phyloP scores from a whole-genome alignment of 805 yeast species.

The Scheffersomyces stipitis region DNA sequence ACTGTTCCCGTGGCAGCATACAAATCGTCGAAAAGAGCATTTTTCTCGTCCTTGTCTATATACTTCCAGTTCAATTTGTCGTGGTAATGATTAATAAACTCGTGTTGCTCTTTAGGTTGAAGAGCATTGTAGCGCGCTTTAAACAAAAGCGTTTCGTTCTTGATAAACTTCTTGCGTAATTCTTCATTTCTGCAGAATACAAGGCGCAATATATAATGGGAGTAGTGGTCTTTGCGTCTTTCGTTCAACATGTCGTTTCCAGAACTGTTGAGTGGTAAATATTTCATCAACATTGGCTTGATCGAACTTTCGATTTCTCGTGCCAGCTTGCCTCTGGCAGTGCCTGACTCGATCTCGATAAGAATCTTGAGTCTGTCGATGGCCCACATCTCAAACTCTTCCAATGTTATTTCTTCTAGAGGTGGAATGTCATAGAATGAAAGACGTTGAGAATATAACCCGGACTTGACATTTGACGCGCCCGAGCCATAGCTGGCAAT shows the following conservation, averaged over 20 bases:
- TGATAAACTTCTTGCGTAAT: conserved; percentile 72
- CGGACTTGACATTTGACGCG: conserved; percentile 26
- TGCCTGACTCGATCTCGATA: conserved; percentile 77
- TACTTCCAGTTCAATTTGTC: conserved; percentile 72
- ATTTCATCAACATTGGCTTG: conserved; percentile 62
- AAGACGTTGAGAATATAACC: conserved; percentile 57
- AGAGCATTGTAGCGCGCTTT: conserved; percentile 67
- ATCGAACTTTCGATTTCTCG: conserved; percentile 67
- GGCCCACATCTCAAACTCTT: conserved; percentile 95
- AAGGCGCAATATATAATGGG: conserved; percentile 83
- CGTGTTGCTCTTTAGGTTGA: conserved; percentile 64
- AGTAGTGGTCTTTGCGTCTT: conserved; percentile 85
- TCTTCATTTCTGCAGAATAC: conserved; percentile 90
- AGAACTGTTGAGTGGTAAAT: conserved; percentile 58
- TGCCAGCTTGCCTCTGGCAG: conserved; percentile 59
- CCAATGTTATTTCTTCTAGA: conserved; percentile 79
- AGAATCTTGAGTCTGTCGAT: conserved; percentile 83
- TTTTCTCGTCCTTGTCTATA: conserved; percentile 63
- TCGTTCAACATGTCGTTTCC: conserved; percentile 50
- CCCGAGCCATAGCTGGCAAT: conserved; percentile 25
- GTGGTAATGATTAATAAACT: conserved; percentile 55
- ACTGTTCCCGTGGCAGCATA: conserved; percentile 53
- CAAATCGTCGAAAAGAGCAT: conserved; percentile 46
- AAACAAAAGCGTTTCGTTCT: conserved; percentile 74
- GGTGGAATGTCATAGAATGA: conserved; percentile 81